These are phyloP conservation scores for Sphenostylis stenocarpa DNA, from an alignment of 306 rosid species.

Conservation along the genomic window DNA sequence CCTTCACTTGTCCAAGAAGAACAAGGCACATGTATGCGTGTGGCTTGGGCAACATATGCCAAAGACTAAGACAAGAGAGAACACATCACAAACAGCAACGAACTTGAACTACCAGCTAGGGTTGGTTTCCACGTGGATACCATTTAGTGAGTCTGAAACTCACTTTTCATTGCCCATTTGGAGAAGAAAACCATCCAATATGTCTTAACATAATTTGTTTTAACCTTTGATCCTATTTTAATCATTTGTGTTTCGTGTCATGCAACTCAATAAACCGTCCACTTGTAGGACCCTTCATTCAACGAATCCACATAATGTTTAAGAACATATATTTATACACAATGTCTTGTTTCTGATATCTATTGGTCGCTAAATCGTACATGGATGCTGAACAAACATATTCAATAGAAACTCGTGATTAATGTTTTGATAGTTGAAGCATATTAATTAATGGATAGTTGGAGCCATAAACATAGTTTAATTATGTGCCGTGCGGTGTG, in stretches of 20 bases:
- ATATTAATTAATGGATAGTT: no score
- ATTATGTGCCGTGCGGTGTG: no score
- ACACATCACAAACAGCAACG: slow-evolving; percentile 35
- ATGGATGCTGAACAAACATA: background rate
- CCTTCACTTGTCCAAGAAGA: slow-evolving; percentile 28
- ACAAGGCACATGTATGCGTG: slow-evolving; percentile 22
- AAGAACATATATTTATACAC: background rate
- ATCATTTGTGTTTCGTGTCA: background rate
- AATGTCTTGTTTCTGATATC: no score
- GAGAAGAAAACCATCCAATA: slow-evolving; percentile 24
- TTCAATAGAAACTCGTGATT: background rate
- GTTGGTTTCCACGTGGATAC: slow-evolving; percentile 42
- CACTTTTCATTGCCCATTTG: slow-evolving; percentile 18
- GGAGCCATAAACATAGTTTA: no score
- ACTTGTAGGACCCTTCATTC: slow-evolving; percentile 13
- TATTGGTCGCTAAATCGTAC: background rate
- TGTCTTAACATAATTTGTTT: background rate
- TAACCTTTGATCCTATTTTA: background rate
- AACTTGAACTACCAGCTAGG: slow-evolving; percentile 36
- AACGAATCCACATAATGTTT: slow-evolving; percentile 20
- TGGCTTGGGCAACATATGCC: background rate
- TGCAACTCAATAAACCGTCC: slow-evolving; percentile 9
- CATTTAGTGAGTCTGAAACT: background rate
- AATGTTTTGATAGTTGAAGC: background rate
- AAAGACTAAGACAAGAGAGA: background rate